These are phyloP conservation scores for Malus hybrid DNA, from an alignment of 331 rosid genomes.

Conservation along the genomic window DNA sequence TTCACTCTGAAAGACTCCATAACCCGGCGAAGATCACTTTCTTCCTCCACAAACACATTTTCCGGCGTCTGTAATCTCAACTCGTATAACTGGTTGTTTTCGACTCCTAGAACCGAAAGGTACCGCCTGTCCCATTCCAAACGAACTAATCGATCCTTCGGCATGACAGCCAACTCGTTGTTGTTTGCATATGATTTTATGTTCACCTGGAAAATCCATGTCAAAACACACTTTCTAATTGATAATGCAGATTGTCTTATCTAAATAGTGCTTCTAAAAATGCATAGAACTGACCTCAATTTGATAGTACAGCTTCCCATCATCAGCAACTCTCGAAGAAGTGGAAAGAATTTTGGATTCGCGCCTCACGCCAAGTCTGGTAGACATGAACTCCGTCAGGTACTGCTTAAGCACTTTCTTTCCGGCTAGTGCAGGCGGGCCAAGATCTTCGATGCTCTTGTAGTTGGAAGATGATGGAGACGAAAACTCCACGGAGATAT, in stretches of 20 bases:
- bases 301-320: slow-evolving; percentile 77
- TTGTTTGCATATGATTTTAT: slow-evolving; percentile 87
- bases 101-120: slow-evolving; percentile 89
- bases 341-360: slow-evolving; percentile 76
- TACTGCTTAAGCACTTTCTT: slow-evolving; percentile 73
- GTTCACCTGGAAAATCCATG: slow-evolving; percentile 54
- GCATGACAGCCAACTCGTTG: slow-evolving; percentile 94
- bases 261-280: background rate
- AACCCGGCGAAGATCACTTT: slow-evolving; percentile 64
- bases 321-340: slow-evolving; percentile 72
- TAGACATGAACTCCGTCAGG: slow-evolving; percentile 96
- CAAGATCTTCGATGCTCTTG: slow-evolving; percentile 77
- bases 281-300: slow-evolving; percentile 55
- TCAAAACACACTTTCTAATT: background rate
- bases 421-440: slow-evolving; percentile 78
- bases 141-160: slow-evolving; percentile 72
- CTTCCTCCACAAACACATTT: slow-evolving; percentile 72
- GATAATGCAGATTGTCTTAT: too few species aligned
- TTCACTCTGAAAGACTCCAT: slow-evolving; percentile 87
- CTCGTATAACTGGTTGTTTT: slow-evolving; percentile 83
- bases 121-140: slow-evolving; percentile 89
- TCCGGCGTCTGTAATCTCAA: slow-evolving; percentile 86
- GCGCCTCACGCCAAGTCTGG: slow-evolving; percentile 82
- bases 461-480: slow-evolving; percentile 86
- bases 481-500: slow-evolving; percentile 73